Evolutionary conservation across 1,139 yeast species (phyloP).

Genomic region (Zygosaccharomyces sapae): DNA sequence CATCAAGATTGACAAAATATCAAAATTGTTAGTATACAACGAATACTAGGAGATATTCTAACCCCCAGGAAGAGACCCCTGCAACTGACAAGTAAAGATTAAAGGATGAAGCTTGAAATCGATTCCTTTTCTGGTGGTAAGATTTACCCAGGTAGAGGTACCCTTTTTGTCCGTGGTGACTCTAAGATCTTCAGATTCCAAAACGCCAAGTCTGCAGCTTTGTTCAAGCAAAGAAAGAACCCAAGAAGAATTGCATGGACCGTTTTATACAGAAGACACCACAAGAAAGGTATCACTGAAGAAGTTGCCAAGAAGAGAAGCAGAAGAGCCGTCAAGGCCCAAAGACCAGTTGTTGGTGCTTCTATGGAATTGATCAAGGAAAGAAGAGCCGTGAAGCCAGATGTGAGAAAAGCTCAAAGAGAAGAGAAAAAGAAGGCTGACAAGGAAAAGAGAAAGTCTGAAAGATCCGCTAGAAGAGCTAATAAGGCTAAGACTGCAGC

Average conservation of each 20-base stretch:
- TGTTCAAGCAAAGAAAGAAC: slow-evolving; percentile 99
- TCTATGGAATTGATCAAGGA: slow-evolving; percentile 96
- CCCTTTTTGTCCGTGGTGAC: slow-evolving; percentile 99
- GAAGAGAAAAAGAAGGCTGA: slow-evolving; percentile 85
- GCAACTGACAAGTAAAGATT: not conserved
- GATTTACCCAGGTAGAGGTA: slow-evolving; percentile 99
- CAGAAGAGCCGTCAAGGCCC: slow-evolving; percentile 96
- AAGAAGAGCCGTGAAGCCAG: slow-evolving; percentile 94
- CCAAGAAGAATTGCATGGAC: slow-evolving; percentile 99
- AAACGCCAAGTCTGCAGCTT: slow-evolving; percentile 95
- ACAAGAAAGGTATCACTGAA: slow-evolving; percentile 99
- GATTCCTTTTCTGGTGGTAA: slow-evolving; percentile 99
- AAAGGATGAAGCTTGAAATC: slow-evolving; percentile 94
- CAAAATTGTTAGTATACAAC: slow-evolving; percentile 10
- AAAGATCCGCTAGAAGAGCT: slow-evolving; percentile 92
- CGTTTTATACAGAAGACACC: slow-evolving; percentile 98
- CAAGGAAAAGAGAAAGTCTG: slow-evolving; percentile 93
- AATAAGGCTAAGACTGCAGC: slow-evolving; percentile 85
- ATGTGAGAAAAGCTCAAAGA: slow-evolving; percentile 97
- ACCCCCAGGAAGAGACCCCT: slow-evolving; percentile 10
- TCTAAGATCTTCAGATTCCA: slow-evolving; percentile 99
- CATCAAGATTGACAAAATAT: slow-evolving; percentile 9
- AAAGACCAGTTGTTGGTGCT: slow-evolving; percentile 99
- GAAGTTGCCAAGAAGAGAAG: slow-evolving; percentile 96
- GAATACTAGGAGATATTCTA: slow-evolving; percentile 3